Conservation (phyloP, 1,139 yeast genomes). For the Lodderomyces elongisporus region DNA sequence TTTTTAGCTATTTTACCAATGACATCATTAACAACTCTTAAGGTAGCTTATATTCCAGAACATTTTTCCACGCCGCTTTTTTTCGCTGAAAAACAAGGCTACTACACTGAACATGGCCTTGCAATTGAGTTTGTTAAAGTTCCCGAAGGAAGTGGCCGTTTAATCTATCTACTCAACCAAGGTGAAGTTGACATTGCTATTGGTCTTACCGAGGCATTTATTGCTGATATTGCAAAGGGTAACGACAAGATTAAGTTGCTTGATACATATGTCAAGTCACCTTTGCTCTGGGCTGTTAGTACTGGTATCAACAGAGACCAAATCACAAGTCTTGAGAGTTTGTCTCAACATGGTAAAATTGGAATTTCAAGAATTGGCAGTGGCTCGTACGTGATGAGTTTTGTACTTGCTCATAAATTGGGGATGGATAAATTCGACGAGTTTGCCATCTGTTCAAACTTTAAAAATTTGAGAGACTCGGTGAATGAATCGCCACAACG, state of each 20-base stretch:
- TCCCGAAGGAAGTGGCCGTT: conserved; percentile 85
- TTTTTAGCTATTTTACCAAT: too few relatives aligned
- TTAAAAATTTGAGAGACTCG: conserved; percentile 70
- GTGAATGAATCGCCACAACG: conserved; percentile 46
- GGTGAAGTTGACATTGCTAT: conserved; percentile 71
- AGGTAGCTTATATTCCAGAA: conserved; percentile 83
- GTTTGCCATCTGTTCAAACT: conserved; percentile 60
- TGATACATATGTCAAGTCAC: conserved; percentile 82
- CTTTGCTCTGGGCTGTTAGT: conserved; percentile 86
- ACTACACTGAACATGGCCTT: conserved; percentile 41
- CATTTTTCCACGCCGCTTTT: conserved; percentile 86
- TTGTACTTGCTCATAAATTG: conserved; percentile 62
- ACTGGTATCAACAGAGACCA: conserved; percentile 64
- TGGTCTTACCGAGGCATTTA: conserved; percentile 88
- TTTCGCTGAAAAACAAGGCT: conserved; percentile 61
- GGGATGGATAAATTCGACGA: conserved; percentile 44
- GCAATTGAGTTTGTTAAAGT: conserved; percentile 65
- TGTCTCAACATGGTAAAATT: conserved; percentile 50
- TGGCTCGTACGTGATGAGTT: conserved; percentile 89
- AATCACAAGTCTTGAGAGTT: conserved; percentile 43
- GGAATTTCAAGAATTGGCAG: conserved; percentile 90
- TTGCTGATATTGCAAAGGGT: conserved; percentile 76
- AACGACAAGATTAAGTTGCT: conserved; percentile 56
- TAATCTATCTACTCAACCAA: conserved; percentile 65
- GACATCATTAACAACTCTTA: conserved; percentile 5